These are phyloP conservation scores for Perilla frutescens DNA, from an alignment of 257 asterid genomes.

Conservation along the genomic window DNA sequence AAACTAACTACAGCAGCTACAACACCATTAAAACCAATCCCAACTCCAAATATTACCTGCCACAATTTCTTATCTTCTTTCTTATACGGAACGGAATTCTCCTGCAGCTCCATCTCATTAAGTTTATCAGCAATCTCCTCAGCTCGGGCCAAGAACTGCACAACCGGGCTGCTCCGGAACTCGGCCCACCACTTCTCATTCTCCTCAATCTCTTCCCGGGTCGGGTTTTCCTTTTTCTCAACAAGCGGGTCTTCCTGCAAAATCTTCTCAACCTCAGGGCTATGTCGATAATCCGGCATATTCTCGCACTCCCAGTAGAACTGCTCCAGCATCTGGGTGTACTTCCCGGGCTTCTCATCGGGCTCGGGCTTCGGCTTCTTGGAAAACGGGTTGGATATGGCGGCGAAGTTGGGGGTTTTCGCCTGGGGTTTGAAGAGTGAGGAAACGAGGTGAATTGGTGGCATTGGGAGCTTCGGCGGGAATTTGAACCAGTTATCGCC, in stretches of 20 bases:
- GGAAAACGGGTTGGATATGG: constrained; percentile 65
- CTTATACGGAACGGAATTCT: constrained; percentile 68
- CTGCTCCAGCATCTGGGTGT: constrained; percentile 71
- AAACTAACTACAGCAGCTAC: neutral
- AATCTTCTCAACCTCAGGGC: constrained; percentile 78
- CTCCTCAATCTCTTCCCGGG: constrained; percentile 77
- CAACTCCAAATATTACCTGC: constrained; percentile 54
- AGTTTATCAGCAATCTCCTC: constrained; percentile 83
- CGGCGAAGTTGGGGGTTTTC: constrained; percentile 65
- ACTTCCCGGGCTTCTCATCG: constrained; percentile 59
- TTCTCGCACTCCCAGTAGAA: constrained; percentile 90
- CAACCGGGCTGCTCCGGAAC: constrained; percentile 71
- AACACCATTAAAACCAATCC: neutral
- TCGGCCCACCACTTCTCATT: constrained; percentile 81
- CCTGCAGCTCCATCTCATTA: constrained; percentile 75
- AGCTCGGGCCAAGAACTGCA: constrained; percentile 72
- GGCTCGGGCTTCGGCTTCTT: constrained; percentile 48
- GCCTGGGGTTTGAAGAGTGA: constrained; percentile 56
- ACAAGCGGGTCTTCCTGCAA: constrained; percentile 67
- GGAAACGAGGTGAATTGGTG: constrained; percentile 54
- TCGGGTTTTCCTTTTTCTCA: constrained; percentile 81
- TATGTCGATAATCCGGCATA: constrained; percentile 72
- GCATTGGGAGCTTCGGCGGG: constrained; percentile 60
- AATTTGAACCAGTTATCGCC: constrained; percentile 74
- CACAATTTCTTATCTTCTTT: constrained; percentile 77